Conservation (phyloP, 371 early-diverging fungal genomes). For the Zopfochytrium polystomum region DNA sequence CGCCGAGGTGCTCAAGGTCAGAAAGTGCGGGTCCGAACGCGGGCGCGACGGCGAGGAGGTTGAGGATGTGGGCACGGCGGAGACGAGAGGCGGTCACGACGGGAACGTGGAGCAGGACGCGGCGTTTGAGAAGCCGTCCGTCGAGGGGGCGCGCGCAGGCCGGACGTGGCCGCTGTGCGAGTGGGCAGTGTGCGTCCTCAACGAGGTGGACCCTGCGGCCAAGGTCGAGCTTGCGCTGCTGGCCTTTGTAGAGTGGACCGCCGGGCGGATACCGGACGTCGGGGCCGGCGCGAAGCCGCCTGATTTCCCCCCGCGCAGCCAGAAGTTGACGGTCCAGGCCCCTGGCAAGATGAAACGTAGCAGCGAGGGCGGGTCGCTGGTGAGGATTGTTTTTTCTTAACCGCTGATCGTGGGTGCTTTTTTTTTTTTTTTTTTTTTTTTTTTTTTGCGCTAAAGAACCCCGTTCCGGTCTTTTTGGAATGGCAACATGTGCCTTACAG, state of each 20-base stretch:
- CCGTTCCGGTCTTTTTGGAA: no score
- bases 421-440: no score
- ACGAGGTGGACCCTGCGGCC: constrained; percentile 24
- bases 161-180: constrained; percentile 24
- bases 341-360: constrained; percentile 11
- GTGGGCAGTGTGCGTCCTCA: constrained; percentile 34
- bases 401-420: no score
- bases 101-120: background rate
- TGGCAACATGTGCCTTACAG: background rate
- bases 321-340: background rate
- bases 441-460: background rate
- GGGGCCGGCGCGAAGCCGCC: background rate
- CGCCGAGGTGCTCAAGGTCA: no score
- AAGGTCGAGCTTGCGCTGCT: constrained; percentile 26
- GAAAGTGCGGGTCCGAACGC: background rate
- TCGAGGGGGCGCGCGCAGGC: constrained; percentile 3
- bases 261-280: constrained; percentile 16
- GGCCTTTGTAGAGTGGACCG: constrained; percentile 25
- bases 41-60: background rate
- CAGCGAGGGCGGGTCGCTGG: constrained; percentile 18
- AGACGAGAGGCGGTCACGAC: constrained; percentile 10
- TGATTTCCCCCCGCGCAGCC: background rate
- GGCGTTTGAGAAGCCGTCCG: background rate
- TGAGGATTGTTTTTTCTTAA: background rate
- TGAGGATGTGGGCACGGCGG: background rate